Percentiles rank a stretch among this genome's conserved stretches.
Evolutionary conservation across 2,329 filamentous ascomycete species (phyloP).

Genomic region (Tolypocladium sp.): DNA sequence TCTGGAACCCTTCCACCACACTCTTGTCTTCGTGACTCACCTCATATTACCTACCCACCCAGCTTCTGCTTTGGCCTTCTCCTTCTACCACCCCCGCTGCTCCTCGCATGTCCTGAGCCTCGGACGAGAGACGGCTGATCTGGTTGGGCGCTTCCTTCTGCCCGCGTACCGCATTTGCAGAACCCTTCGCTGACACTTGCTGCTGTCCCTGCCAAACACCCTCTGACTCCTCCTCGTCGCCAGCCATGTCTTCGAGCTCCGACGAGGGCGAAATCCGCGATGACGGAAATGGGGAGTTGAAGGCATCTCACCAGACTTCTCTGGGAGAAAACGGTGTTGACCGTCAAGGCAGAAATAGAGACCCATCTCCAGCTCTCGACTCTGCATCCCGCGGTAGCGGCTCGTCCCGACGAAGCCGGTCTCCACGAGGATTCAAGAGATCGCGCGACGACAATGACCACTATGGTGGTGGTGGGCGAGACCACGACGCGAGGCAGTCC

Average conservation of each 20-base stretch:
- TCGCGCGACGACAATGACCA: conserved; percentile 52
- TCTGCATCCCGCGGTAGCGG: conserved; percentile 31
- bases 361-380: conserved; percentile 48
- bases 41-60: background rate
- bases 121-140: conserved; percentile 28
- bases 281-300: conserved; percentile 53
- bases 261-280: conserved; percentile 85
- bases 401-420: conserved; percentile 40
- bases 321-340: conserved; percentile 79
- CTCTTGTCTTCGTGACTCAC: background rate
- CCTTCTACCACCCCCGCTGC: conserved; percentile 1
- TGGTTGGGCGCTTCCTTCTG: conserved; percentile 31
- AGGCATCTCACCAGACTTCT: conserved; percentile 77
- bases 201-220: conserved; percentile 5
- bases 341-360: conserved; percentile 75
- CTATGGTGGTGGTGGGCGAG: conserved; percentile 36
- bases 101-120: conserved; percentile 18
- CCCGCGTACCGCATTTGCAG: conserved; percentile 16
- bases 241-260: conserved; percentile 47
- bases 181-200: conserved; percentile 26
- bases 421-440: conserved; percentile 60
- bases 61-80: background rate
- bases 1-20: background rate
- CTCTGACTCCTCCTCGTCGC: conserved; percentile 2
- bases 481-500: conserved; percentile 48